Percentiles rank a stretch among this genome's conserved stretches.
These are phyloP conservation scores for Carex cristatella DNA, from an alignment of 176 grass and related monocot genomes.

Conservation along the genomic window DNA sequence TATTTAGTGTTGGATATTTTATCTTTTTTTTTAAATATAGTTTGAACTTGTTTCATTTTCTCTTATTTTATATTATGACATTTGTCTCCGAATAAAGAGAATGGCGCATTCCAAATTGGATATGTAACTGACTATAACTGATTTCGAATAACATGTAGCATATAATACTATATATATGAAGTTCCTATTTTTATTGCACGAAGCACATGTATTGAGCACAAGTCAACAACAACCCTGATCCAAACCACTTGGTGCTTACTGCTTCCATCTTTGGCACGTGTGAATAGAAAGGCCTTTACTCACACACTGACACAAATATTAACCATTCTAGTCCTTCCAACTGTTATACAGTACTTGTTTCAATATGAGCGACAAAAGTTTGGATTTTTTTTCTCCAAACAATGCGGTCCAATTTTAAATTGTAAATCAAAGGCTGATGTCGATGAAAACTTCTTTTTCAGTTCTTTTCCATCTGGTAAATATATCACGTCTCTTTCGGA, in stretches of 20 bases:
- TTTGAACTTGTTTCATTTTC: not conserved
- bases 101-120: not conserved
- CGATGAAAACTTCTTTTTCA: not conserved
- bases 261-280: conserved; percentile 7
- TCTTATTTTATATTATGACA: not conserved
- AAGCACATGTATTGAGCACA: not conserved
- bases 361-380: not conserved
- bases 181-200: not conserved
- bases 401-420: not conserved
- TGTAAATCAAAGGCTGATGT: not conserved
- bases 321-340: not conserved
- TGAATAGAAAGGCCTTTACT: not conserved
- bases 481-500: not conserved
- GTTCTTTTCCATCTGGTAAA: too few species aligned
- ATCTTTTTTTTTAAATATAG: not conserved
- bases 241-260: not conserved
- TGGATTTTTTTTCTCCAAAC: not conserved
- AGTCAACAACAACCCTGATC: not conserved
- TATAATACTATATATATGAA: not conserved
- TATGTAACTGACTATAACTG: not conserved
- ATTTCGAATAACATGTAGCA: not conserved
- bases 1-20: not conserved
- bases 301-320: not conserved
- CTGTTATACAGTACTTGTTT: not conserved
- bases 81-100: not conserved